Base-by-base conservation (phyloP, 768 basidiomycete genomes). In the Daedalea quercina region DNA sequence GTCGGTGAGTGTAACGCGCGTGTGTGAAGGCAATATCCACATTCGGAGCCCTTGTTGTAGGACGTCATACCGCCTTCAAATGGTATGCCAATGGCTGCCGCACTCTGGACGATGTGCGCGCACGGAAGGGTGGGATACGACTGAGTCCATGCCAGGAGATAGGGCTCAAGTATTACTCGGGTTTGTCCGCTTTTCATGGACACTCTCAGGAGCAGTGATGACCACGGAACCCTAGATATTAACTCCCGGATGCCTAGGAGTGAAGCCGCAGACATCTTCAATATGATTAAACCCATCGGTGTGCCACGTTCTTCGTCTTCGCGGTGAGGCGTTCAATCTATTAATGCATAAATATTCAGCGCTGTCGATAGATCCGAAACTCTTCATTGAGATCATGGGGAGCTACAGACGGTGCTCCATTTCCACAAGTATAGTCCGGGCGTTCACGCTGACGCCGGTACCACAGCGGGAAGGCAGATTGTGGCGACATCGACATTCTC, bases 401-500 rank as follows among this genome's bases (percentile, higher is more conserved):
- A 92, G 90, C 57, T 97, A 85, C 65, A 72, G 94, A 60, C 76
- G 90, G 87, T 80, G 57, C 47, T 61, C 56, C 13, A 41, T 47
- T 6, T 55, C 40, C 8, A 22, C 40, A n/a, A 46, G 52, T 19
- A 15, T 7, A 25, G 20, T 34, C 9, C n/a, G 35, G 31, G 26
- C 26, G 6, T 23, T 47, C 17, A 33, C 50, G 28, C 47, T 43
- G 19, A 13, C 53, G 54, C 40, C 15, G 31, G 43, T 37, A 43
- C 4, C 25, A n/a, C 37, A 90, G 92, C 54, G 90, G 92, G 3
- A 87, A 88, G 65, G 69, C 76, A 0, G 82, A 84, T 50, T 94
- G 90, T 52, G 94, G 94, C 1, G 94, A 96, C 64, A 90, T 97
- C 53, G 94, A 97, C 65, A 82, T 96, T 44, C 66, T 96, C 52